Evolutionary conservation across 116 monocot genomes (phyloP).

Genomic region (Zostera marina): DNA sequence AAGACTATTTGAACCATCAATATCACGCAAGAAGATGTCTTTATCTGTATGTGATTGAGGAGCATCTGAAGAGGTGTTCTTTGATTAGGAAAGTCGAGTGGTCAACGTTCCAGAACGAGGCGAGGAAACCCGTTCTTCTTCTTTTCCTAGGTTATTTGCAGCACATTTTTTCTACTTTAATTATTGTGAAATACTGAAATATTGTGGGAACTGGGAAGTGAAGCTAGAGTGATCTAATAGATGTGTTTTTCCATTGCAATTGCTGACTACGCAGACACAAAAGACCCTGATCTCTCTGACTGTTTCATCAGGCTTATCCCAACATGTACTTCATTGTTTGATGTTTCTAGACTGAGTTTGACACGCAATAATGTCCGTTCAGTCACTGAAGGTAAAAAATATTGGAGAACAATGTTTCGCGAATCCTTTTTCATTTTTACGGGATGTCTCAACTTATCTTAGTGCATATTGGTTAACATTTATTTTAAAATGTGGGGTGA

Average conservation of each 20-base stretch:
- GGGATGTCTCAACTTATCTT: neutral
- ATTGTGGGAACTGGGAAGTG: neutral
- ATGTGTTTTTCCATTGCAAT: neutral
- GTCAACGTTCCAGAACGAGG: conserved; percentile 69
- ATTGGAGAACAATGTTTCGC: too few species aligned
- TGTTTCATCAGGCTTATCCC: conserved; percentile 74
- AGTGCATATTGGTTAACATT: neutral
- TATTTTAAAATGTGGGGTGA: neutral
- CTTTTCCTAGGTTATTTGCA: conserved; percentile 45
- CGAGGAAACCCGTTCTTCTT: conserved; percentile 71
- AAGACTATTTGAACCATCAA: conserved; percentile 72
- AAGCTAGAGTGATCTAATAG: neutral
- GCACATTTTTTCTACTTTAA: neutral
- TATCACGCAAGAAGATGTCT: conserved; percentile 84
- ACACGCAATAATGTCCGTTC: conserved; percentile 65
- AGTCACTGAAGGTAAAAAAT: conserved; percentile 34
- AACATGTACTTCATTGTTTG: conserved; percentile 46
- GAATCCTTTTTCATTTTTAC: neutral
- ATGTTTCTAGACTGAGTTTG: conserved; percentile 40
- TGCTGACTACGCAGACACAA: conserved; percentile 20
- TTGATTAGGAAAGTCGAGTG: conserved; percentile 40
- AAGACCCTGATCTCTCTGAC: conserved; percentile 36
- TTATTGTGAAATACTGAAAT: neutral
- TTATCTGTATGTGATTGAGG: conserved; percentile 60
- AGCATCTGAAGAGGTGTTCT: conserved; percentile 29